Evolutionary conservation across 2,329 filamentous ascomycete species (phyloP).

Genomic region (Penicillium olsonii): DNA sequence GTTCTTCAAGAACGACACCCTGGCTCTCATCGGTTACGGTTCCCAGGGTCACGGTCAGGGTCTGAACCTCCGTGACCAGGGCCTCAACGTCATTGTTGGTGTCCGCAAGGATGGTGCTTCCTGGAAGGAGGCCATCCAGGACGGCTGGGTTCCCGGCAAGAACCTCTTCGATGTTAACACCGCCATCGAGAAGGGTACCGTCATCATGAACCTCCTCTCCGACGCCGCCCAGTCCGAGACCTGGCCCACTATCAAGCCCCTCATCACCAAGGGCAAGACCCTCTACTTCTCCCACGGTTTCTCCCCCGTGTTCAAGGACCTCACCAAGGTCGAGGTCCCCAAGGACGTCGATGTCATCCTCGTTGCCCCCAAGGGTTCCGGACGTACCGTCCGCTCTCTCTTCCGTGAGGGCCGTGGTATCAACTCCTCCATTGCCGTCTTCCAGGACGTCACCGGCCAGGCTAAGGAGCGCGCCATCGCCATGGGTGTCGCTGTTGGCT

Average conservation of each 20-base stretch:
- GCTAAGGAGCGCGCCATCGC: constrained; percentile 97
- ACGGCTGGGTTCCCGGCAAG: constrained; percentile 97
- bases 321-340: constrained; percentile 98
- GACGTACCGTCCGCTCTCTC: constrained; percentile 95
- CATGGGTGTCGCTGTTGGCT: constrained; percentile 94
- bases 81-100: constrained; percentile 97
- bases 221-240: constrained; percentile 99
- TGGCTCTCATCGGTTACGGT: constrained; percentile 97
- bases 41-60: constrained; percentile 99
- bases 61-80: constrained; percentile 99
- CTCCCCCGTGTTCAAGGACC: constrained; percentile 99
- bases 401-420: constrained; percentile 99
- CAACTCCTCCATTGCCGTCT: constrained; percentile 99
- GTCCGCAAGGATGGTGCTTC: constrained; percentile 98
- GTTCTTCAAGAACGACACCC: constrained; percentile 99
- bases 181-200: constrained; percentile 88
- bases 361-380: constrained; percentile 97
- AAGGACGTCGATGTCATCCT: constrained; percentile 98
- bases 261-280: constrained; percentile 98
- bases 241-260: constrained; percentile 97
- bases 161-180: constrained; percentile 99
- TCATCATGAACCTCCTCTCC: constrained; percentile 98
- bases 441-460: constrained; percentile 96
- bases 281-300: constrained; percentile 99
- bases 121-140: constrained; percentile 95